Evolutionary conservation across 2,329 filamentous ascomycete species (phyloP), one percentile per base, ranked within the genome.

Genomic region (Hypoxylon sp.): DNA sequence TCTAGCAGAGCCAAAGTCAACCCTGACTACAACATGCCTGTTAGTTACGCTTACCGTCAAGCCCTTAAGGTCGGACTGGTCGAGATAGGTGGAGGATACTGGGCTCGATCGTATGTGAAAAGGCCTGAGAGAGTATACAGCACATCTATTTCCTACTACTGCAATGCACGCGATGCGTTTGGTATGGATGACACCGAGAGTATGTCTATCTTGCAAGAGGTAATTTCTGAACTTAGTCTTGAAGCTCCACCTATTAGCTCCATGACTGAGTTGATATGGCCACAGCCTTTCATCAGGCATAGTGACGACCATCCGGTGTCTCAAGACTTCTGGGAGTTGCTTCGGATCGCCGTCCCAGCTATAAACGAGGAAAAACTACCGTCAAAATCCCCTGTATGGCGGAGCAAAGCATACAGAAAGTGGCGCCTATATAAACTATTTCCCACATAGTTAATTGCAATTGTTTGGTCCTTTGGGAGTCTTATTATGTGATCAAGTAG

Each of bases 41-140:
- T 78, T 39, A 74, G 87, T 78, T 87, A 87, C 69, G 91, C 94
- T 77, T 94, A 97, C 89, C 96, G 96, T 90, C 92, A 91, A 82
- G 93, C 93, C 59, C 86, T 97, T 79, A 89, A 91, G 83, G 51
- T 68, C 9, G 65, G 68, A 0, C 33, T 69, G 6, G 31, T 61
- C 42, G 68, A 70, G 47, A 67, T 71, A 17, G 19, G 42, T 31
- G 17, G 10, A 2, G 63, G 68, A 37, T 39, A 61, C 10, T 39
- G 24, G 10, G 10, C 48, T 26, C 22, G 60, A 29, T 11, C 37
- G 8, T 11, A 47, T 39, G 5, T 31, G 2, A 39, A n/a, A 14
- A 39, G 19, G 13, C 5, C 29, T 1, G 9, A 33, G 22, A n/a
- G 35, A 1, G 22, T 47, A 22, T 46, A 59, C 17, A 29, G 8